Percentiles rank a stretch among this genome's conserved stretches.
These are phyloP conservation scores for Paecilomyces fulvus DNA, from an alignment of 2,329 filamentous ascomycete species.

Conservation along the genomic window DNA sequence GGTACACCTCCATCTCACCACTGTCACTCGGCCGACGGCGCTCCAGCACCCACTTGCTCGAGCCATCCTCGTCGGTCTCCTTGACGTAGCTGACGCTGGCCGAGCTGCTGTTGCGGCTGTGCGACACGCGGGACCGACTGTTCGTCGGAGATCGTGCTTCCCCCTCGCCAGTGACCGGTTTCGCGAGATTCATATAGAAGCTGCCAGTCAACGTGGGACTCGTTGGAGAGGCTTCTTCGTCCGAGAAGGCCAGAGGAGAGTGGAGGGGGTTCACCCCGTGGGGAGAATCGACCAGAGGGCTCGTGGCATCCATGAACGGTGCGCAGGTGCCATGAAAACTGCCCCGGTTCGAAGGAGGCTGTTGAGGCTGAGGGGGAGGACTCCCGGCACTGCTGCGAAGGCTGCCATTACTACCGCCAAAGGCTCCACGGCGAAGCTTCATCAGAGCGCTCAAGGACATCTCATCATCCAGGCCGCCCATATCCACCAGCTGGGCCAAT, in stretches of 20 bases:
- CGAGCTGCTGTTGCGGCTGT: constrained; percentile 26
- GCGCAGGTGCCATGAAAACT: constrained; percentile 29
- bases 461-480: constrained; percentile 54
- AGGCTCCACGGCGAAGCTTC: constrained; percentile 65
- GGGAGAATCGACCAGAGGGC: neutral
- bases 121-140: constrained; percentile 8
- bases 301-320: constrained; percentile 17
- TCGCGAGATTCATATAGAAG: neutral
- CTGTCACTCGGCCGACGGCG: constrained; percentile 23
- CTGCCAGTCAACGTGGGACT: constrained; percentile 6
- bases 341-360: constrained; percentile 22
- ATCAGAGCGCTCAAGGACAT: constrained; percentile 67
- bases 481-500: constrained; percentile 63
- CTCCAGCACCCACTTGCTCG: constrained; percentile 28
- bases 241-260: constrained; percentile 1
- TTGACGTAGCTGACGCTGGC: constrained; percentile 28
- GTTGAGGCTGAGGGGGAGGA: constrained; percentile 30
- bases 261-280: neutral
- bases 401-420: constrained; percentile 72
- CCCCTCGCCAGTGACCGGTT: constrained; percentile 6
- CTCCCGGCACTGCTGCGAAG: constrained; percentile 46
- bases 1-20: constrained; percentile 25
- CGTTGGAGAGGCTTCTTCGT: constrained; percentile 2
- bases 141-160: neutral
- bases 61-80: constrained; percentile 18